Base-by-base conservation (phyloP, 192 early-diverging fungal species). In the Geosiphon pyriformis region DNA sequence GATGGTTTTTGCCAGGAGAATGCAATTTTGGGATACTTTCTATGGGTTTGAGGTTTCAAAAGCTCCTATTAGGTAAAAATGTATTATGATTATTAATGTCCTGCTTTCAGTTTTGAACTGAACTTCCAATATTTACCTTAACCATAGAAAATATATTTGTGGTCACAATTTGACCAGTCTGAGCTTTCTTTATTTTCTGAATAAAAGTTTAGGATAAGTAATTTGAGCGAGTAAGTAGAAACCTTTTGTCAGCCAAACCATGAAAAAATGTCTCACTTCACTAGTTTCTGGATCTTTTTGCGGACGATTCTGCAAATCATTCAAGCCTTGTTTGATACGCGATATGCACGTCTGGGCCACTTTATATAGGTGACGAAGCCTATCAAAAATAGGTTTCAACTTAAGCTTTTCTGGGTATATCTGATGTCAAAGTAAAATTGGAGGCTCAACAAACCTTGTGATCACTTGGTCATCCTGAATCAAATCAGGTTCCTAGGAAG, bases 391-490 rank as follows among this genome's bases (percentile, higher is more conserved):
- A 15, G 1, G 12, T 26, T 15, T 10, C 48, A 30, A 46, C n/a
- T n/a, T n/a, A n/a, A n/a, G n/a, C n/a, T n/a, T n/a, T n/a, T n/a
- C n/a, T n/a, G n/a, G n/a, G n/a, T n/a, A n/a, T n/a, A n/a, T n/a
- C n/a, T n/a, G n/a, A n/a, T n/a, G n/a, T n/a, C n/a, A n/a, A n/a
- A n/a, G n/a, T n/a, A n/a, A n/a, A n/a, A n/a, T n/a, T n/a, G n/a
- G n/a, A n/a, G n/a, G n/a, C n/a, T n/a, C n/a, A 64, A 64, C 49
- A 1, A 64, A 64, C 61, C 61, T 23, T 33, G 49, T 51, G 20
- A 10, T 33, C 26, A 64, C 31, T 64, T 64, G 29, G 15, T 64
- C 26, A 1, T 46, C 49, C 23, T 64, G 48, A 34, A n/a, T 47
- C 12, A 64, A 20, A 20, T 23, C 49, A 4, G 61, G 61, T 25